These are phyloP conservation scores for Fusarium anthophilum DNA, from an alignment of 2,329 filamentous ascomycete species.

Conservation along the genomic window DNA sequence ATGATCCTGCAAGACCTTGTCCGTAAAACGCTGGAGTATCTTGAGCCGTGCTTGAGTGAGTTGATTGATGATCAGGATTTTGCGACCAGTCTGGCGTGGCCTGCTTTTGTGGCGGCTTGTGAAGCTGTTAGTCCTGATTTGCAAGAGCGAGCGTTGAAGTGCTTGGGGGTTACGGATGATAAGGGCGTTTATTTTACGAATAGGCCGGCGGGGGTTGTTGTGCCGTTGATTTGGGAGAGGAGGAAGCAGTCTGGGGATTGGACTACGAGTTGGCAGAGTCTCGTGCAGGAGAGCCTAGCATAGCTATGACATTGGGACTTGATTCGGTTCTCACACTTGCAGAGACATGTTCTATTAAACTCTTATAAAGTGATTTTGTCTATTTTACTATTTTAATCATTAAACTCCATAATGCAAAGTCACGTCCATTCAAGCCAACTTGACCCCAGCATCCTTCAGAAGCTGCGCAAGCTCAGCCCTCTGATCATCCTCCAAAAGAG, in stretches of 20 bases:
- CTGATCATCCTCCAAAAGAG: slow-evolving; percentile 44
- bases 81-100: slow-evolving; percentile 53
- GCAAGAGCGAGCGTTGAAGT: slow-evolving; percentile 42
- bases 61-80: slow-evolving; percentile 49
- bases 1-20: slow-evolving; percentile 53
- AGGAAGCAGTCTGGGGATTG: slow-evolving; percentile 43
- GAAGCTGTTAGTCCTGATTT: slow-evolving; percentile 51
- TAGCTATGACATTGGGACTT: not conserved
- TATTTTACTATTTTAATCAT: slow-evolving; percentile 13
- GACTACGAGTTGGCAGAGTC: slow-evolving; percentile 44
- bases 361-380: not conserved
- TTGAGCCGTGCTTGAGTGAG: slow-evolving; percentile 47
- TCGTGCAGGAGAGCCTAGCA: slow-evolving; percentile 21
- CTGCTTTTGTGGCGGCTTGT: slow-evolving; percentile 55
- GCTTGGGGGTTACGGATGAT: slow-evolving; percentile 41
- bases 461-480: slow-evolving; percentile 49
- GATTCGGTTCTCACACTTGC: not conserved
- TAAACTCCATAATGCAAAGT: not conserved
- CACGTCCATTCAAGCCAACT: slow-evolving; percentile 14
- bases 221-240: slow-evolving; percentile 43
- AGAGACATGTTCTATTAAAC: not conserved
- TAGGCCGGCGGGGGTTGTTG: slow-evolving; percentile 42
- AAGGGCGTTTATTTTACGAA: slow-evolving; percentile 42
- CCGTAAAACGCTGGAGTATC: slow-evolving; percentile 47
- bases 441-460: slow-evolving; percentile 52